Base-by-base conservation (phyloP, 2,329 filamentous ascomycete genomes). In the Xylaria sp. region DNA sequence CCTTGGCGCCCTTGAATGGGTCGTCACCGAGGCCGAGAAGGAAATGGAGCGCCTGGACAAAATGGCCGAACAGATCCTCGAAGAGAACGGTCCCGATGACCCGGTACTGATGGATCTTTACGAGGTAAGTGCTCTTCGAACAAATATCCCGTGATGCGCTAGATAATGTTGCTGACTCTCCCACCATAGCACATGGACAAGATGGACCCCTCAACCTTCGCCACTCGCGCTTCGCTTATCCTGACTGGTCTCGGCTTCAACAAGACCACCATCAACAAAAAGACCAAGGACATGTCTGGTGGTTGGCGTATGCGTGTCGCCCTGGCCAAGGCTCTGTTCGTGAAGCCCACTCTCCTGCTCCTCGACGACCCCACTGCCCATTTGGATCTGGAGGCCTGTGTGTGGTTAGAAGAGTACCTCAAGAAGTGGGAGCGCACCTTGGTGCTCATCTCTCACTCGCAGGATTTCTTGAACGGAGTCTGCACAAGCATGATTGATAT, bases 271-370 rank as follows among this genome's bases (percentile, higher is more conserved):
- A 98, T 99, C 76, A 84, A 96, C 80, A 99, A 99, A 88, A 97
- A 96, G 89, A 99, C 96, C 73, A 99, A 98, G 87, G 96, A 99
- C 79, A 99, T 99, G 96, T 99, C 95, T 70, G 95, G 95, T 92
- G 95, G 95, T 73, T 99, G 95, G 95, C 89, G 94, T 85, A 99
- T 99, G 95, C 92, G 96, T 87, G 95, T 99, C 63, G 95, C 95
- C 61, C 89, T 99, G 65, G 95, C 87, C 77, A 97, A 98, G 85
- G 95, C 95, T 61, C 89, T 99, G 56, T 99, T 99, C 84, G 94
- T 99, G 82, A 96, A 96, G 87, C 95, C 96, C 37, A 95, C 93
- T 17, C 86, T 99, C 61, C 88, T 99, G 53, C 87, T 99, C 70
- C 93, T 99, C 74, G 95, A 99, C 78, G 95, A 99, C 83, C 95